Base-by-base conservation (phyloP, 2,329 filamentous ascomycete genomes). In the Fusarium domesticum region DNA sequence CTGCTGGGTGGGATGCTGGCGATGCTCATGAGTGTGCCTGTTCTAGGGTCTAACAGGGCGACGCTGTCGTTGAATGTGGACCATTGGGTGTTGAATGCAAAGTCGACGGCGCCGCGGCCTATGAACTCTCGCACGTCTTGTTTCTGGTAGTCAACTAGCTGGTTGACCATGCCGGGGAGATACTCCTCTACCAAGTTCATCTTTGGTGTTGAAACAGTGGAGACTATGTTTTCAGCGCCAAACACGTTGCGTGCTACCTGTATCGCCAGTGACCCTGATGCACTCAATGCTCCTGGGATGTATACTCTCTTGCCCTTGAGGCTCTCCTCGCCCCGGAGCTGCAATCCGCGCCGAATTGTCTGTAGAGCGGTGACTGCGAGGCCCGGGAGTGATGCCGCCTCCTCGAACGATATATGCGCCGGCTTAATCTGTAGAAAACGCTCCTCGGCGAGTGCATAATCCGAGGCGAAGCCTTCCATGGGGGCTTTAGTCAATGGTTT, bases 141-240 rank as follows among this genome's bases (percentile, higher is more conserved):
- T 34, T 61, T 70, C 42, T 65, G 70, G 59, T 81, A 81, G 54
- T 80, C 76, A 46, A 78, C 63, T 18, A 79, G 58, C 48, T 75
- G 65, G 57, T 77, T 75, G 2, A 77, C 70, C 6, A 73, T 61
- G 0, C 70, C 72, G 0, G 70, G 66, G 0, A 75, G 58, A 25
- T 64, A 52, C 43, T 68, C 51, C 33, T 70, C 66, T 0, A 78
- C 71, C 17, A 72, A 63, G 1, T 62, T 48, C 23, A 81, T 45
- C 58, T 81, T 81, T 8, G 67, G 47, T 17, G 76, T 78, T 4
- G 76, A 80, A 0, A 75, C 74, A 0, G 76, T 78, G 0, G 75
- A 68, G 35, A 81, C 72, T 42, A 80, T 63, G 36, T 64, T 69
- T 0, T 58, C 58, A 2, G 71, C 77, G 1, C 70, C 66, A 37